A percentile compares a stretch with the other conserved stretches of the same genome.
Conservation (phyloP, 305 asterid genomes). For the Petunia hybrid region DNA sequence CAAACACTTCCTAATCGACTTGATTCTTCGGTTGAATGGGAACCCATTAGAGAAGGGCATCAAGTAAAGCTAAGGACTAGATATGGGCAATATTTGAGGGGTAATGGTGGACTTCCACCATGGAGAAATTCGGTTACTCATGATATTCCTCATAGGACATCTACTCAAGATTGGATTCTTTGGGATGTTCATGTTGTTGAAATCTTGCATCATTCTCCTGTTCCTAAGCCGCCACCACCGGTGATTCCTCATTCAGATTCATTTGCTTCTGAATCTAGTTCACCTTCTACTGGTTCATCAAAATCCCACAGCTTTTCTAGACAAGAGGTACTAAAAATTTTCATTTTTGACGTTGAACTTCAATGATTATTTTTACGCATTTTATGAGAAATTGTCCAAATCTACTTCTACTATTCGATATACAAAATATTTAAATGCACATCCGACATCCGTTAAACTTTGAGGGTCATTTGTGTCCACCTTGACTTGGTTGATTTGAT, state of each 20-base stretch:
- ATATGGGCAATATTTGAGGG: slow-evolving; percentile 55
- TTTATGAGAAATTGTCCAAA: neutral
- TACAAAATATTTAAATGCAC: neutral
- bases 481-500: neutral
- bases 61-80: slow-evolving; percentile 68
- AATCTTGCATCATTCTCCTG: slow-evolving; percentile 25
- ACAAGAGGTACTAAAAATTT: slow-evolving; percentile 34
- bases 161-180: slow-evolving; percentile 42
- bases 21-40: slow-evolving; percentile 84
- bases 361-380: neutral
- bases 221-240: slow-evolving; percentile 1
- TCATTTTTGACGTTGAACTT: neutral
- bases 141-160: slow-evolving; percentile 40
- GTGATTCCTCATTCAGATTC: slow-evolving; percentile 32
- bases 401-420: too few relatives aligned
- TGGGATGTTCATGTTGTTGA: slow-evolving; percentile 45
- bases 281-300: slow-evolving; percentile 16
- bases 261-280: slow-evolving; percentile 36
- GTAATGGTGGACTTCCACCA: slow-evolving; percentile 43
- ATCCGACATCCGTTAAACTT: neutral
- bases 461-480: neutral
- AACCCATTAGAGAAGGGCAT: slow-evolving; percentile 59
- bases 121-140: slow-evolving; percentile 46
- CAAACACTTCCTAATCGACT: slow-evolving; percentile 45
- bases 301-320: slow-evolving; percentile 32